Percentiles rank a stretch among this genome's conserved stretches.
These are phyloP conservation scores for Alternaria hordeiaustralica DNA, from an alignment of 2,329 filamentous ascomycete species.

Conservation along the genomic window DNA sequence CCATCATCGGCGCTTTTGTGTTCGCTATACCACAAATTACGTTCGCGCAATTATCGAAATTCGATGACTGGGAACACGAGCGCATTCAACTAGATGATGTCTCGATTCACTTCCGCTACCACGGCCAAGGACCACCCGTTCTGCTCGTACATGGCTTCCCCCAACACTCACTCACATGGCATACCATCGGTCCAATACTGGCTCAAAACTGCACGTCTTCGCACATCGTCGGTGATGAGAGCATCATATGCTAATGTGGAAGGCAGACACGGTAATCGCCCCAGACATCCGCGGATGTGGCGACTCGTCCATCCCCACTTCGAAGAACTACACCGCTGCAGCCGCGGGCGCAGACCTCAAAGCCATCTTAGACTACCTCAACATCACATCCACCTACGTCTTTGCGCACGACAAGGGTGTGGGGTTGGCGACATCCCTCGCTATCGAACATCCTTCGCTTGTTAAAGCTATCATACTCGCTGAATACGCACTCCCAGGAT, in stretches of 20 bases:
- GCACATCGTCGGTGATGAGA: not conserved
- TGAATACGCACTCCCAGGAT: not conserved
- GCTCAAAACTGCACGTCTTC: not conserved
- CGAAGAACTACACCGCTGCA: conserved; percentile 52
- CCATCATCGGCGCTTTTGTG: not conserved
- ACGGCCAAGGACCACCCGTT: not conserved
- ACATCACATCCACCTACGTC: conserved; percentile 45
- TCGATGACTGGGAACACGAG: not conserved
- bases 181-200: not conserved
- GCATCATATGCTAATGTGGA: not conserved
- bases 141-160: not conserved
- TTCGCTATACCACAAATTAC: not conserved
- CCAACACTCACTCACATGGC: not conserved
- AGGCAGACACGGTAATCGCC: conserved; percentile 18
- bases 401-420: conserved; percentile 57
- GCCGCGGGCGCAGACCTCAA: conserved; percentile 37
- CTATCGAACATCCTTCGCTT: not conserved
- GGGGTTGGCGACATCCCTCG: conserved; percentile 47
- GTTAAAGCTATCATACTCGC: not conserved
- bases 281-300: conserved; percentile 10
- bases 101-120: not conserved
- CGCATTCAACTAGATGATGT: not conserved
- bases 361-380: conserved; percentile 34
- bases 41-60: not conserved
- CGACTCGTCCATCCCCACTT: conserved; percentile 47